phyloP scores from a whole-genome alignment of 331 rosid species.

The Stylosanthes scabra region DNA sequence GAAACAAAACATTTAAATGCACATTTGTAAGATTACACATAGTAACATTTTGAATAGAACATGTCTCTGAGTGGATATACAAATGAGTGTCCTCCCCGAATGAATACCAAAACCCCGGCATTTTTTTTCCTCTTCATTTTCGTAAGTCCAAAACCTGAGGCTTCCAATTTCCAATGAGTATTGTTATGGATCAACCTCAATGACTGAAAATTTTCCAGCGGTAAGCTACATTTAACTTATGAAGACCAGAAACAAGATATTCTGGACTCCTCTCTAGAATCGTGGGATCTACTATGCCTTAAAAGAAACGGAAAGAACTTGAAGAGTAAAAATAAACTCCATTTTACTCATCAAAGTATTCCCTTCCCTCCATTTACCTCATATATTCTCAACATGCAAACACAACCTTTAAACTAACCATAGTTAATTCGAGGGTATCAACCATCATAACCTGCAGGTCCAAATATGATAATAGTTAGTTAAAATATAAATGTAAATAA shows the following conservation, averaged over 20 bases:
- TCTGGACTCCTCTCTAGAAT: conserved; percentile 45
- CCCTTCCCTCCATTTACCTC: no score
- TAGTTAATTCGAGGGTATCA: conserved; percentile 9
- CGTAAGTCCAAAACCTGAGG: conserved; percentile 40
- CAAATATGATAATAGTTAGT: conserved; percentile 13
- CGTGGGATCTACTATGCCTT: background rate
- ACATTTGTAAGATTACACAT: conserved; percentile 38
- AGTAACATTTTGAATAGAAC: conserved; percentile 36
- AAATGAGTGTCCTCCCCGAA: conserved; percentile 42
- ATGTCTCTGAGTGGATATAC: conserved; percentile 59
- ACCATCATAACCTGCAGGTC: conserved; percentile 59
- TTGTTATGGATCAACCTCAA: conserved; percentile 41
- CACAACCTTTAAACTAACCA: conserved; percentile 31
- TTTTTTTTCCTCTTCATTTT: background rate
- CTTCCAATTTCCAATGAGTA: conserved; percentile 38
- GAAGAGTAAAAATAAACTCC: no score
- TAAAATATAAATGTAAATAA: conserved; percentile 8
- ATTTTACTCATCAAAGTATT: no score
- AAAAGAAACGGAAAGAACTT: no score
- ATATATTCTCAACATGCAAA: no score
- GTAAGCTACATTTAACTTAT: conserved; percentile 42
- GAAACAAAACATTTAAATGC: conserved; percentile 48
- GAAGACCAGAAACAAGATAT: conserved; percentile 44
- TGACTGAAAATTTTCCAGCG: conserved; percentile 36
- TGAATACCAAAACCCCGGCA: conserved; percentile 53